A percentile compares a stretch with the other conserved stretches of the same genome.
phyloP scores from a whole-genome alignment of 2,329 filamentous ascomycete species.

The Salinomyces thailandicus region DNA sequence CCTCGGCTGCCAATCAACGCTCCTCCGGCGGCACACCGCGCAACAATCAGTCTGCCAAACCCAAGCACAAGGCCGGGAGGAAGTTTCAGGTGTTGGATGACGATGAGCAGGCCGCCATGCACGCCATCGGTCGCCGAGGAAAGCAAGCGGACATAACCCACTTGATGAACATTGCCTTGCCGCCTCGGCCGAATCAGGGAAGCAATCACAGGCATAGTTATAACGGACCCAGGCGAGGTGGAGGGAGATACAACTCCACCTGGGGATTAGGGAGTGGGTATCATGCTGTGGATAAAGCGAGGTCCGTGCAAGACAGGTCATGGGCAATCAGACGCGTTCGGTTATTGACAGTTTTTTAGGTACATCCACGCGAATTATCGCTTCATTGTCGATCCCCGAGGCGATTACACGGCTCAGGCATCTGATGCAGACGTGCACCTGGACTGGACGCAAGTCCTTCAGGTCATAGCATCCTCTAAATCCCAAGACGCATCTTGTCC shows the following conservation, averaged over 20 bases:
- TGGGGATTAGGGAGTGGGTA: conserved; percentile 85
- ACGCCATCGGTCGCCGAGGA: conserved; percentile 56
- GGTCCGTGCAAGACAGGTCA: conserved; percentile 47
- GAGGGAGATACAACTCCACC: conserved; percentile 55
- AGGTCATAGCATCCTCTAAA: conserved; percentile 80
- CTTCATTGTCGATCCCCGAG: conserved; percentile 80
- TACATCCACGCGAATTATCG: conserved; percentile 95
- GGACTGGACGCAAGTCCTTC: conserved; percentile 82
- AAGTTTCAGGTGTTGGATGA: conserved; percentile 62
- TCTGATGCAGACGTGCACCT: conserved; percentile 79
- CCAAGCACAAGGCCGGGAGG: conserved; percentile 74
- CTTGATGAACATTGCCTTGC: conserved; percentile 80
- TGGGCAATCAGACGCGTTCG: too few species aligned
- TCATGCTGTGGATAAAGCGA: conserved; percentile 81
- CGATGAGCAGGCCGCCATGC: conserved; percentile 52
- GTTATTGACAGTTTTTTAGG: conserved; percentile 32
- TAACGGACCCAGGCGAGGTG: conserved; percentile 31
- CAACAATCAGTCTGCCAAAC: conserved; percentile 55
- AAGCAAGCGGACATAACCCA: conserved; percentile 90
- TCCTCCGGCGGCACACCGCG: conserved; percentile 29
- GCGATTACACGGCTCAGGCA: conserved; percentile 69
- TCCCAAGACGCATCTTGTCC: conserved; percentile 85
- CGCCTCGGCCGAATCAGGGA: conserved; percentile 56
- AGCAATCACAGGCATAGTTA: conserved; percentile 30
- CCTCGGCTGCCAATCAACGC: conserved; percentile 57